Evolutionary conservation across 768 basidiomycete species (phyloP), one percentile per base, ranked within the genome.

Genomic region (Amyloporia xantha): DNA sequence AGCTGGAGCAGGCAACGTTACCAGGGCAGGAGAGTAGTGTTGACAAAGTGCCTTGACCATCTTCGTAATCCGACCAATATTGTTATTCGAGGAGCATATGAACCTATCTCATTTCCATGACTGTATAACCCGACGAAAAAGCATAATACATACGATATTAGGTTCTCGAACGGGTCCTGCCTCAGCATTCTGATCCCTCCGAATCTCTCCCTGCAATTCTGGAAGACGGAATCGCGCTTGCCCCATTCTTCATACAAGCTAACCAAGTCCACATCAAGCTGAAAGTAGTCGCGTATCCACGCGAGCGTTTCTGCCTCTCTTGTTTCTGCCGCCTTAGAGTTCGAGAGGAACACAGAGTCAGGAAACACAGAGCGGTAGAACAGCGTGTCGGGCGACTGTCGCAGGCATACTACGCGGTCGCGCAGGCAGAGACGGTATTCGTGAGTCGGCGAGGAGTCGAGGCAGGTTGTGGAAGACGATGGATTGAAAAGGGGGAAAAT

Each of bases 1-100:
- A 15, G 47, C 39, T 5, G 69, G 72, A 24, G 64, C 57, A 2
- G 68, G 63, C 4, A 78, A 61, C 2, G 78, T 73, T 24, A 93
- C 62, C 13, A 94, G 70, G 20, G 79, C 69, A 11, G 80, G 72
- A 1, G 92, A 92, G 60, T 82, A 96, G 19, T 86, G 73, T 15
- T 67, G 74, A 63, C 89, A 91, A 12, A 98, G 77, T 17, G 78
- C 75, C 52, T 90, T 85, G 24, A 98, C 82, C 86, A 98, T 93
- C 49, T 86, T 88, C 13, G 91, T 87, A 58, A 99, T 99, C 5
- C 96, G 87, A 4, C 81, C 68, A 44, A 99, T 98, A 58, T 98
- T 93, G 65, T 98, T 98, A 61, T 97, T 97, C 2, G 91, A 90
- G 2, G 93, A 96, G 62, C 95, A 98, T 55, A 99, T 96, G 70